Evolutionary conservation across 371 early-diverging fungal genomes (phyloP), one percentile per base, ranked within the genome.

Genomic region (Parasitella parasitica): DNA sequence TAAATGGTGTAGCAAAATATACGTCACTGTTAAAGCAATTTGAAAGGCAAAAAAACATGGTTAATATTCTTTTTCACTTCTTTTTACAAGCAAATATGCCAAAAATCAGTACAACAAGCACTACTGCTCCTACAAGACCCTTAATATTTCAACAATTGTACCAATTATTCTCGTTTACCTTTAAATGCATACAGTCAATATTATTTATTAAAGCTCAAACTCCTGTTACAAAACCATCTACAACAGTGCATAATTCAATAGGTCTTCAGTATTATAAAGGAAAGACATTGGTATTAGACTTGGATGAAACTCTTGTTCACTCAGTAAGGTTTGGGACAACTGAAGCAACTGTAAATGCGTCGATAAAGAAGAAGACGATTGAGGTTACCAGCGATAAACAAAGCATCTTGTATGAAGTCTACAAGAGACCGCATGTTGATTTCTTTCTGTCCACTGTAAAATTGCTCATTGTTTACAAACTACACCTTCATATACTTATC

Each of bases 291-390:
- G 95, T 97, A 4, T 76, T 98, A 59, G 99, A 98, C 81, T 79
- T 98, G 51, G 99, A 98, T 67, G 97, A 97, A 75, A 97, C 98
- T 1, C 82, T 98, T 51, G 93, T 98, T n/a, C 97, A 97, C 74
- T 93, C 96, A 37, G 72, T 75, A 24, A 61, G 75, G 12, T 51
- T 75, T 6, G 72, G 72, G 2, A 64, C 72, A n/a, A 57, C 35
- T 34, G 65, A 61, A 24, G 41, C 56, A 7, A 37, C 41, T 20
- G 53, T 63, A 0, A 64, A 41, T 35, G 36, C 53, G 6, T 68
- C 67, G 1, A 71, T 75, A 48, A 71, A 71, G 27, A 62, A 65
- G 35, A 75, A 64, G 30, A 69, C 64, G 36, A 90, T 97, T 54
- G 97, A 97, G 76, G 97, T 97, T 16, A 75, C 91, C 27, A 87